Percentiles rank a stretch among this genome's conserved stretches.
Conservation (phyloP, 352 stramenopile species). For the Pythium plurisporium region DNA sequence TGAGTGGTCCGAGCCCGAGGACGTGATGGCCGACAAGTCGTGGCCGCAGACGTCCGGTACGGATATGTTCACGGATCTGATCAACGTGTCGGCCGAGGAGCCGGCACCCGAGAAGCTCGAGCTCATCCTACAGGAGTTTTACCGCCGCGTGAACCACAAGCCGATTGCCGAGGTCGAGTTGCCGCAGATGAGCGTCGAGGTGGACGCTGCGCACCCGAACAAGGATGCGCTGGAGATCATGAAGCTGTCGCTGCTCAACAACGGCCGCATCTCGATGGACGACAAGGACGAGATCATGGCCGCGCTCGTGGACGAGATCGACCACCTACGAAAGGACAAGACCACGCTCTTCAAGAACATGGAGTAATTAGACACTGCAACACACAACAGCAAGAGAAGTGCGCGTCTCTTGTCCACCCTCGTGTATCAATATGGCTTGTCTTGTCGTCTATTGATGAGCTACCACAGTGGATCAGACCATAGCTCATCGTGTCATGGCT, state of each 20-base stretch:
- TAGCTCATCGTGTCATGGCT: too few species aligned
- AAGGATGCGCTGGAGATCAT: conserved; percentile 83
- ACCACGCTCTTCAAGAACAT: conserved; percentile 80
- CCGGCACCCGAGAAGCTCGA: conserved; percentile 59
- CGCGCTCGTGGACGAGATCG: conserved; percentile 75
- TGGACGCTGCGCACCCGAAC: conserved; percentile 66
- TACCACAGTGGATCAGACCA: too few species aligned
- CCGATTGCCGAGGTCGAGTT: conserved; percentile 66
- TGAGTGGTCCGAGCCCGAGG: conserved; percentile 67
- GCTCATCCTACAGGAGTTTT: conserved; percentile 66
- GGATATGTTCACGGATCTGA: conserved; percentile 75
- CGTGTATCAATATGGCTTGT: too few species aligned
- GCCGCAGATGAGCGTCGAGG: conserved; percentile 64
- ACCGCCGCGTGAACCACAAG: conserved; percentile 73
- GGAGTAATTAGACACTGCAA: conserved; percentile 30
- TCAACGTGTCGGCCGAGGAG: conserved; percentile 65
- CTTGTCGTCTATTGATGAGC: too few species aligned
- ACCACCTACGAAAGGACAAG: conserved; percentile 81
- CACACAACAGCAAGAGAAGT: too few species aligned
- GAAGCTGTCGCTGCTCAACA: conserved; percentile 88
- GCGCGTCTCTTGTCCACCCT: background rate
- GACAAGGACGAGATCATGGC: conserved; percentile 87
- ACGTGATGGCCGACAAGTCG: conserved; percentile 88
- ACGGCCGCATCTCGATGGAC: conserved; percentile 83
- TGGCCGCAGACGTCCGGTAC: conserved; percentile 76